These are phyloP conservation scores for Suillus tomentosus DNA, from an alignment of 768 basidiomycete genomes.

Conservation along the genomic window DNA sequence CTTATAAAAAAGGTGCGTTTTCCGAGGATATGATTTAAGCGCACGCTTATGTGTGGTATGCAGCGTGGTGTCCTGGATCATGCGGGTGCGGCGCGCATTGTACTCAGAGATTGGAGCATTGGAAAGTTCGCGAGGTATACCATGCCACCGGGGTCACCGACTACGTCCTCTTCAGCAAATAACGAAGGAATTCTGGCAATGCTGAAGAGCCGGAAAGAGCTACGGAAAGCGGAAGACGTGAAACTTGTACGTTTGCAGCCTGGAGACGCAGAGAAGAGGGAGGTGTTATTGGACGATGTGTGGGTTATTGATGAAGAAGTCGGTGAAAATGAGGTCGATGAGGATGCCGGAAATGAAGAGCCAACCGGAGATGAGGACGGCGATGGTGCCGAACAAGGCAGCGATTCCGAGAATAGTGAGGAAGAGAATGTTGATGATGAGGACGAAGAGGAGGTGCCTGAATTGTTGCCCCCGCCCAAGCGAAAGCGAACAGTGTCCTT, in stretches of 20 bases:
- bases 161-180: conserved; percentile 15
- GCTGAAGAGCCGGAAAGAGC: conserved; percentile 62
- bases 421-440: conserved; percentile 48
- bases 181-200: conserved; percentile 53
- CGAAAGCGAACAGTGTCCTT: conserved; percentile 56
- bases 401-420: conserved; percentile 40
- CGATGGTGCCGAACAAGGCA: conserved; percentile 35
- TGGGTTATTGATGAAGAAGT: conserved; percentile 38
- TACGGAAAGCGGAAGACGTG: conserved; percentile 51
- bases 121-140: conserved; percentile 77
- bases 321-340: conserved; percentile 35
- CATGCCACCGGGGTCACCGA: conserved; percentile 41
- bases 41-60: conserved; percentile 16
- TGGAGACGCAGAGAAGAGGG: conserved; percentile 43
- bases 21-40: conserved; percentile 6
- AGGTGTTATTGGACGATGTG: conserved; percentile 39
- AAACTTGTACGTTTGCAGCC: conserved; percentile 59
- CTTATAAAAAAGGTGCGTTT: conserved; percentile 73
- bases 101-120: conserved; percentile 84
- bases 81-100: conserved; percentile 70
- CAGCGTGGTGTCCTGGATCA: conserved; percentile 77
- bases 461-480: conserved; percentile 34
- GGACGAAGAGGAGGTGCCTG: conserved; percentile 37
- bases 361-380: conserved; percentile 33
- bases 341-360: conserved; percentile 42